Conservation (phyloP, 495 filamentous ascomycete species). For the Aspergillus saccharolyticus region DNA sequence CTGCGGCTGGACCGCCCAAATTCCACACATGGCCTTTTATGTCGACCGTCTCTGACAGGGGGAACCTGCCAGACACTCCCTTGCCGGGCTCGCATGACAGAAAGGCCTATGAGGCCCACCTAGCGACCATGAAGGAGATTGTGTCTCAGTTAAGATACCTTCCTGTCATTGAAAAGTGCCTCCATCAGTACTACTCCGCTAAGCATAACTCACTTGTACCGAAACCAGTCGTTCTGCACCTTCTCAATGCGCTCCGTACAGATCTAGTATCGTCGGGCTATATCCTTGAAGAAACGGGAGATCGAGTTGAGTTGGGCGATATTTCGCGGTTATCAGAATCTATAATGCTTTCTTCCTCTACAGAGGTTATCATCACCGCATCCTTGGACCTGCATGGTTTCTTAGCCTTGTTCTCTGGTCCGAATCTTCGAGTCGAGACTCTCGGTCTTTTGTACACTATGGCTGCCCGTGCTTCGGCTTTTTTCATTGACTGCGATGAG, state of each 20-base stretch:
- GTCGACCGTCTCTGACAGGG: slow-evolving; percentile 5
- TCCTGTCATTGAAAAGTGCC: slow-evolving; percentile 14
- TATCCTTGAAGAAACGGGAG: slow-evolving; percentile 1
- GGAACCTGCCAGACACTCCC: slow-evolving; percentile 2
- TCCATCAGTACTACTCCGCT: slow-evolving; percentile 15
- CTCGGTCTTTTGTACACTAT: slow-evolving; percentile 18
- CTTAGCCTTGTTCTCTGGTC: slow-evolving; percentile 13
- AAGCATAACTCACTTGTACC: slow-evolving; percentile 13
- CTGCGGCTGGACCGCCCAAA: slow-evolving; percentile 11
- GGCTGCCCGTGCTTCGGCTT: slow-evolving; percentile 14
- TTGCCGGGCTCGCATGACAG: slow-evolving; percentile 2
- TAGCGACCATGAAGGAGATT: slow-evolving; percentile 16
- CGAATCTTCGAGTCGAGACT: slow-evolving; percentile 19
- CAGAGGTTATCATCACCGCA: slow-evolving; percentile 11
- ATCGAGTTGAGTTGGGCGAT: not conserved
- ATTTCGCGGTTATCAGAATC: not conserved
- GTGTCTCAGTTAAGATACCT: slow-evolving; percentile 13
- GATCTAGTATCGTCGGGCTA: slow-evolving; percentile 10
- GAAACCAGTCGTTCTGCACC: slow-evolving; percentile 13
- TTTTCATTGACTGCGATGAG: slow-evolving; percentile 4
- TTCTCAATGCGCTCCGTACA: slow-evolving; percentile 2
- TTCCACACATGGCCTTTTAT: slow-evolving; percentile 22
- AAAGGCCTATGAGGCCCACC: slow-evolving; percentile 7
- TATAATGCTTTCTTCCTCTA: slow-evolving; percentile 12
- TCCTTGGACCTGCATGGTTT: slow-evolving; percentile 14